Evolutionary conservation across 192 early-diverging fungal genomes (phyloP).

Genomic region (Pilaira anomala): DNA sequence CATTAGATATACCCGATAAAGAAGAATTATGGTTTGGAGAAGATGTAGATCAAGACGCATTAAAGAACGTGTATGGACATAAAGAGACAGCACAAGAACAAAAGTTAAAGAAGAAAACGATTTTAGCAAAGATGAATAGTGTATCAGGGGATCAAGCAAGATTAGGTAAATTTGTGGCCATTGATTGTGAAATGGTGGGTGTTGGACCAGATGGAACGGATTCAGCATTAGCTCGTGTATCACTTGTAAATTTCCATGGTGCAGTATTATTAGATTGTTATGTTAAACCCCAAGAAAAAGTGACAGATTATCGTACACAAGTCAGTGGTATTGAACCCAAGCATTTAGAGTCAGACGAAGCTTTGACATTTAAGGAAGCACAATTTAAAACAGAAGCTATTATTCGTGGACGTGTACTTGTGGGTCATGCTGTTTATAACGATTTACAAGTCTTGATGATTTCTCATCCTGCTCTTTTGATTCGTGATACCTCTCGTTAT

Average conservation of each 20-base stretch:
- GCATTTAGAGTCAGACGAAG: conserved; percentile 56
- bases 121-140: conserved; percentile 31
- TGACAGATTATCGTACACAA: conserved; percentile 92
- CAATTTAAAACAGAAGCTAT: conserved; percentile 79
- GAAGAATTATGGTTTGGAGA: conserved; percentile 52
- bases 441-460: conserved; percentile 84
- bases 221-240: conserved; percentile 90
- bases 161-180: conserved; percentile 85
- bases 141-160: conserved; percentile 35
- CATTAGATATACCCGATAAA: conserved; percentile 28
- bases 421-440: conserved; percentile 90
- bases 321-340: conserved; percentile 90
- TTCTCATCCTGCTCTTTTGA: conserved; percentile 70
- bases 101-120: conserved; percentile 33
- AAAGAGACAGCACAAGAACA: conserved; percentile 26
- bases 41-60: conserved; percentile 47
- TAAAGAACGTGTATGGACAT: conserved; percentile 44
- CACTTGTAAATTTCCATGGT: conserved; percentile 92
- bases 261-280: conserved; percentile 79
- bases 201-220: conserved; percentile 77
- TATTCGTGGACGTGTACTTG: conserved; percentile 78
- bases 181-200: conserved; percentile 99
- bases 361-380: conserved; percentile 71
- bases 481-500: conserved; percentile 85
- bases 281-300: conserved; percentile 76